Evolutionary conservation across 1,284 basidiomycete species (phyloP).

Genomic region (Cryptococcus sp.): DNA sequence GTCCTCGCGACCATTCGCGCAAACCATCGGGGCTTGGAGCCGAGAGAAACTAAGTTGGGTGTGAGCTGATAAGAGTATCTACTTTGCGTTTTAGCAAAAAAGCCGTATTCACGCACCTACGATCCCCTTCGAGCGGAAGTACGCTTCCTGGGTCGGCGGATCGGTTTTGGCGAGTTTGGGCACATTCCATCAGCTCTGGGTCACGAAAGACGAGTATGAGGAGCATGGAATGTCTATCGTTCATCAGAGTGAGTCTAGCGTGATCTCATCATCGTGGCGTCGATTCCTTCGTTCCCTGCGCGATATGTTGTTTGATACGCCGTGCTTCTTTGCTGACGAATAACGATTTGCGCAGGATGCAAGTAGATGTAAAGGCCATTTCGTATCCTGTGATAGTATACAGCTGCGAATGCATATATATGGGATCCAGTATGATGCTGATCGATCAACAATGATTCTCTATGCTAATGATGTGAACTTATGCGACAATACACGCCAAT

Average conservation of each 20-base stretch:
- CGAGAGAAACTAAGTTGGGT: no score
- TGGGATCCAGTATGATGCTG: neutral
- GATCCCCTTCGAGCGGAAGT: constrained; percentile 81
- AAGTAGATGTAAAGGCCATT: constrained; percentile 12
- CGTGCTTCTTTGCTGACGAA: neutral
- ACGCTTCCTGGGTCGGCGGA: constrained; percentile 89
- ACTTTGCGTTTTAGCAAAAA: constrained; percentile 49
- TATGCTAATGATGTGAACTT: no score
- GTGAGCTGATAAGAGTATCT: neutral
- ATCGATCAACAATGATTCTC: neutral
- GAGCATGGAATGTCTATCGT: constrained; percentile 56
- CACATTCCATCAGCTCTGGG: constrained; percentile 95
- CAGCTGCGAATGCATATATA: neutral
- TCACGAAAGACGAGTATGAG: constrained; percentile 88
- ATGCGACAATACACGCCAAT: no score
- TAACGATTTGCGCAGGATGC: constrained; percentile 12
- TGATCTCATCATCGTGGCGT: neutral
- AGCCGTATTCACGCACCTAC: constrained; percentile 86
- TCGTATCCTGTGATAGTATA: neutral
- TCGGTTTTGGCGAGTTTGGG: constrained; percentile 89
- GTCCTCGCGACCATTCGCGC: no score
- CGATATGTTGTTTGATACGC: neutral
- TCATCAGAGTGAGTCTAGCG: constrained; percentile 45
- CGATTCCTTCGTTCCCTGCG: neutral
- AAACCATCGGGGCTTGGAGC: no score